Conservation (phyloP, 2,329 filamentous ascomycete genomes). For the Aspergillus puulaauensis region DNA sequence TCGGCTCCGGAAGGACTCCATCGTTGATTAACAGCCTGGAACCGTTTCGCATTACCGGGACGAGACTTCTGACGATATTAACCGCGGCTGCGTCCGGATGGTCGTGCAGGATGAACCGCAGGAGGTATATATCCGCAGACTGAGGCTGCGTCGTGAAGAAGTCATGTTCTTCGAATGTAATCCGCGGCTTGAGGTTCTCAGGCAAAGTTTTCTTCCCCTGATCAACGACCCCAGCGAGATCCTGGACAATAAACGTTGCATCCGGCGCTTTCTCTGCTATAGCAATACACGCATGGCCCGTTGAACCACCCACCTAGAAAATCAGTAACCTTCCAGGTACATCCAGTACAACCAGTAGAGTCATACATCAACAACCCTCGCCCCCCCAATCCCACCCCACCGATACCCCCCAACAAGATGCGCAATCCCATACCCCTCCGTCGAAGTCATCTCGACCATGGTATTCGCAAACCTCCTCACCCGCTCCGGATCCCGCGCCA, state of each 20-base stretch:
- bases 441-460: slow-evolving; percentile 56
- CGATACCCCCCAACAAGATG: slow-evolving; percentile 57
- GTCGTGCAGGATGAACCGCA: slow-evolving; percentile 5
- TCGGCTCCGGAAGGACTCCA: slow-evolving; percentile 1
- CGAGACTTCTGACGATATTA: background rate
- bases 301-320: slow-evolving; percentile 1
- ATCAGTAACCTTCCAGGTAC: background rate
- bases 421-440: slow-evolving; percentile 56
- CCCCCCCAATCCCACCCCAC: slow-evolving; percentile 48
- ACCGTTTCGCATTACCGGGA: background rate
- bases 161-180: slow-evolving; percentile 2
- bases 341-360: background rate
- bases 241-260: slow-evolving; percentile 3
- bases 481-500: slow-evolving; percentile 27
- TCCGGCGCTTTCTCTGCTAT: background rate
- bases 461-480: slow-evolving; percentile 55
- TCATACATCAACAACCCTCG: slow-evolving; percentile 53
- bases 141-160: slow-evolving; percentile 2
- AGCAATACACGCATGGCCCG: background rate
- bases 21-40: slow-evolving; percentile 2
- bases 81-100: background rate
- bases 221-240: background rate
- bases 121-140: slow-evolving; percentile 2
- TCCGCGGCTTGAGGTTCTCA: background rate
- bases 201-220: background rate